Base-by-base conservation (phyloP, 768 basidiomycete genomes). In the Rhizopogon sp. region DNA sequence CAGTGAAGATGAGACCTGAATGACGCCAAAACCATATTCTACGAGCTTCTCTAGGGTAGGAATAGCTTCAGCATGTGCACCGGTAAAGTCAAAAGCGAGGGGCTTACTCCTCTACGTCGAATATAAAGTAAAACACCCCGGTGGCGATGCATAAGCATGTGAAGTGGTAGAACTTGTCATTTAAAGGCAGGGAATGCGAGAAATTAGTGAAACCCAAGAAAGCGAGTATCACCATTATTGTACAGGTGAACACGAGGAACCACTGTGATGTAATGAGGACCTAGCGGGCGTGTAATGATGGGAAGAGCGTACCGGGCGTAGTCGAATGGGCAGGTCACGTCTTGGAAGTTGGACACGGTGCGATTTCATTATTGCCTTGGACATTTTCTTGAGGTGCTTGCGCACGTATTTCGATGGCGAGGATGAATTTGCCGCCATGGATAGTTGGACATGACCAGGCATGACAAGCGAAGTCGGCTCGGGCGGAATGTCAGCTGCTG, bases 11-110 rank as follows among this genome's bases (percentile, higher is more conserved):
- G 10, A 90, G 67, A 8, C 81, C 78, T 28, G 83, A 78, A 65
- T 87, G 79, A 29, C 90, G 80, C 91, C 91, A 93, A 61, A 90
- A 87, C 90, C 92, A 93, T 69, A 93, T 79, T 58, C 90, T 77
- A 56, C 90, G 74, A 6, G 85, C 84, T 52, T 85, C 85, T 66
- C 91, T 93, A 51, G 14, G 46, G 6, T 41, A n/a, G n/a, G 52
- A 33, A 28, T 6, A 20, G 37, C 45, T 22, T 49, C 33, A 56
- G 56, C 35, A 44, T 11, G 8, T 11, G 22, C 7, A 6, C 39
- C 17, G 28, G 11, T 6, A 31, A 31, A 11, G 11, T 39, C 25
- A 43, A 6, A 58, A 35, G 22, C 29, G 8, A 3, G 13, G 45
- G 41, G 72, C 88, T 67, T 61, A 93, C 90, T 93, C 91, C 56